phyloP scores from a whole-genome alignment of 345 rosid genomes.

The Balakata baccata region DNA sequence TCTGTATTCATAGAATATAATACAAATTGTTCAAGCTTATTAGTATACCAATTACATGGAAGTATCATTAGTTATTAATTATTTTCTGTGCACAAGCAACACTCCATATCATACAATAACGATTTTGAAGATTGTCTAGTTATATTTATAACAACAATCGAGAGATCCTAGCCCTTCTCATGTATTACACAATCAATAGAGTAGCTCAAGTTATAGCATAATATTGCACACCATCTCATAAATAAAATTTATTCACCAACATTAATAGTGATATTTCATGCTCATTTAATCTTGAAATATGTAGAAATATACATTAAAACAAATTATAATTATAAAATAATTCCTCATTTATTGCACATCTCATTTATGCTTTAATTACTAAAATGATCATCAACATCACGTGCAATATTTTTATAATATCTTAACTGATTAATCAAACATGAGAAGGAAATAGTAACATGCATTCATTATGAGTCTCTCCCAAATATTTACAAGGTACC shows the following conservation, averaged over 20 bases:
- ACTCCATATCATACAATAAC: background rate
- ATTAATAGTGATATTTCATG: background rate
- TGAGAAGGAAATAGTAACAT: background rate
- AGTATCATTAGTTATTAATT: background rate
- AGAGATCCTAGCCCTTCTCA: background rate
- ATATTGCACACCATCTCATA: background rate
- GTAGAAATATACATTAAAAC: too few relatives aligned
- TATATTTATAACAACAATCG: background rate
- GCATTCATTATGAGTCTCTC: too few relatives aligned
- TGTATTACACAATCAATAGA: background rate
- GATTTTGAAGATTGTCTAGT: background rate
- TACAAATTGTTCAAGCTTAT: background rate
- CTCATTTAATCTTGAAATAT: background rate
- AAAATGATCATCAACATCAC: background rate
- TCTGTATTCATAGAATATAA: background rate
- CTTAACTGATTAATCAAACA: background rate
- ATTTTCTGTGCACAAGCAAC: background rate
- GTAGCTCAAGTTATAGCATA: too few relatives aligned
- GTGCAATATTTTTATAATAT: background rate
- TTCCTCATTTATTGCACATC: background rate
- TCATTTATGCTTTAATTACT: background rate
- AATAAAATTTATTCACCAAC: background rate
- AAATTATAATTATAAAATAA: background rate
- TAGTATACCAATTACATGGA: background rate
- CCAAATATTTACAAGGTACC: background rate